Evolutionary conservation across 164 flowering plant species (phyloP), one percentile per base, ranked within the genome.

Genomic region (Berberis vulgaris): DNA sequence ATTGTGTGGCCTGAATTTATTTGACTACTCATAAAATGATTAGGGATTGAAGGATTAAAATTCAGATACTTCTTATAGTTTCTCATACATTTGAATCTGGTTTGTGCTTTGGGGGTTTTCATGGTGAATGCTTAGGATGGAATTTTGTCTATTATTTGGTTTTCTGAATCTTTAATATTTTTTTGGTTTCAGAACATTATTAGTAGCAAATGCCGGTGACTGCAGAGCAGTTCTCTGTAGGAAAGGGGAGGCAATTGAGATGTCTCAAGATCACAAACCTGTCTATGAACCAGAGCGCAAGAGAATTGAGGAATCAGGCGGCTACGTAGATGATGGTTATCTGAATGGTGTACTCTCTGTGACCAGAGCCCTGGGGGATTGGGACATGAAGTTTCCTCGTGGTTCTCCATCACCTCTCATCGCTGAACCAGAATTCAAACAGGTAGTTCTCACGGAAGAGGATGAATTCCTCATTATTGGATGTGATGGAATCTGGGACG

Each of bases 401-500:
- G 95, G 91, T 8, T 81, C 92, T 43, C 47, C 81, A 45, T 84
- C 92, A 1, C 98, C 96, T 6, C 85, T 89, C 7, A 87, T 82
- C 42, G 86, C 94, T 1, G 90, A 89, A 44, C 97, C 96, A 3
- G 98, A 87, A 53, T 78, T 89, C 59, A 68, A 73, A 45, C 86
- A 77, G 60, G 65, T 74, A 4, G 47, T 75, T 39, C 72, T 92
- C 54, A 87, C 89, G 3, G 88, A 84, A 67, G 95, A 87, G 5
- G 98, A 92, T 49, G 98, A 92, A 65, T 92, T 92, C 71, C 78
- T 92, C 72, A 84, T 92, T 54, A 78, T 92, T 6, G 96, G 85
- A 1, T 92, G 96, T 45, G 98, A 92, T 59, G 96, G 98, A 12
- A 81, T 92, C 13, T 92, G 98, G 98, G 98, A 92, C 72, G 91